These are phyloP conservation scores for Dentipellis sp. DNA, from an alignment of 768 basidiomycete genomes.

Conservation along the genomic window DNA sequence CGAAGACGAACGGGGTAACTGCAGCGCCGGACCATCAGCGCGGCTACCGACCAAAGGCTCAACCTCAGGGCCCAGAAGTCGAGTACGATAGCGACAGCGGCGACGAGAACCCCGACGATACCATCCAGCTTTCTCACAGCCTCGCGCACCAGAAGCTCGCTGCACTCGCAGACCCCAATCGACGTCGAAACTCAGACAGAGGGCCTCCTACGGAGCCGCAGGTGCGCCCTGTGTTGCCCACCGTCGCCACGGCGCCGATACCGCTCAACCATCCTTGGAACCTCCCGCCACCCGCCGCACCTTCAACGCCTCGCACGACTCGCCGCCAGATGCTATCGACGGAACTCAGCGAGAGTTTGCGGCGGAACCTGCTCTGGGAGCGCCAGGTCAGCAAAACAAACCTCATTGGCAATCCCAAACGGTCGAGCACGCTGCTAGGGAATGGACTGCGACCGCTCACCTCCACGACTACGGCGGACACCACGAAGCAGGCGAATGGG, in stretches of 20 bases:
- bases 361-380: conserved; percentile 77
- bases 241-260: conserved; percentile 40
- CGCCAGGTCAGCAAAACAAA: conserved; percentile 54
- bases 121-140: conserved; percentile 52
- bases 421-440: conserved; percentile 19
- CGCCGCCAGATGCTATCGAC: conserved; percentile 75
- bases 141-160: conserved; percentile 61
- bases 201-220: conserved; percentile 5
- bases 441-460: conserved; percentile 26
- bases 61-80: conserved; percentile 55
- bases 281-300: conserved; percentile 51
- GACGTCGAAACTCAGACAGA: conserved; percentile 32
- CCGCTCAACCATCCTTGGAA: conserved; percentile 63
- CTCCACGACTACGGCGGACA: conserved; percentile 15
- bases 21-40: conserved; percentile 10
- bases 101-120: conserved; percentile 39
- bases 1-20: conserved; percentile 10
- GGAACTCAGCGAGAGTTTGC: conserved; percentile 78
- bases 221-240: conserved; percentile 21
- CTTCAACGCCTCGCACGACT: conserved; percentile 80
- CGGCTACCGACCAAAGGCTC: conserved; percentile 56
- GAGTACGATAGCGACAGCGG: conserved; percentile 52
- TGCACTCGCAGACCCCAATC: conserved; percentile 34
- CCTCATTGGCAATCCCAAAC: conserved; percentile 27
- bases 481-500: neutral